phyloP scores from a whole-genome alignment of 2,329 filamentous ascomycete species.

The Aureobasidium sp. region DNA sequence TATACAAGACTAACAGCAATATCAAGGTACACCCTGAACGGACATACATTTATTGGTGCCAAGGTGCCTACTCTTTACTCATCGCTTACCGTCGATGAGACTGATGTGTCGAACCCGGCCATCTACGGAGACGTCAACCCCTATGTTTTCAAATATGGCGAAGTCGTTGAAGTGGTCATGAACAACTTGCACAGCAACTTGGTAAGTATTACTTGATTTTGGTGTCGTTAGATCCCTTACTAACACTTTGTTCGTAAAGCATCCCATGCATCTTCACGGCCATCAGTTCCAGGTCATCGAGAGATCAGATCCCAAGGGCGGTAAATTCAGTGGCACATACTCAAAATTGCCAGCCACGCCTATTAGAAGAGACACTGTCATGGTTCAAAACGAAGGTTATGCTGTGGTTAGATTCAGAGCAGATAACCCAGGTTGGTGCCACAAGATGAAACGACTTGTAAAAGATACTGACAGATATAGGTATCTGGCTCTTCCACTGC shows the following conservation, averaged over 20 bases:
- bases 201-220: neutral
- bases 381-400: constrained; percentile 28
- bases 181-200: constrained; percentile 43
- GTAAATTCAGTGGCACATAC: constrained; percentile 14
- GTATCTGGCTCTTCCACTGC: constrained; percentile 32
- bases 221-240: neutral
- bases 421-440: constrained; percentile 28
- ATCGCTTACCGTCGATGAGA: constrained; percentile 51
- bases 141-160: constrained; percentile 38
- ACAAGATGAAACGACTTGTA: neutral
- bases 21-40: constrained; percentile 43
- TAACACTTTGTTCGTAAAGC: constrained; percentile 14
- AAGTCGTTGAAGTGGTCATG: constrained; percentile 20
- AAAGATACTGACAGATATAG: neutral
- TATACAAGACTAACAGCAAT: neutral
- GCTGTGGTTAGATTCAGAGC: constrained; percentile 27
- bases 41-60: constrained; percentile 63
- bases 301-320: constrained; percentile 16
- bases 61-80: constrained; percentile 77
- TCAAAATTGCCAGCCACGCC: constrained; percentile 18
- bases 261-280: constrained; percentile 40
- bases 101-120: constrained; percentile 36
- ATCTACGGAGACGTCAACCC: constrained; percentile 43
- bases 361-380: constrained; percentile 27
- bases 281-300: constrained; percentile 22